Evolutionary conservation across 2,329 filamentous ascomycete species (phyloP).

Genomic region (Aspergillus quadricinctus): DNA sequence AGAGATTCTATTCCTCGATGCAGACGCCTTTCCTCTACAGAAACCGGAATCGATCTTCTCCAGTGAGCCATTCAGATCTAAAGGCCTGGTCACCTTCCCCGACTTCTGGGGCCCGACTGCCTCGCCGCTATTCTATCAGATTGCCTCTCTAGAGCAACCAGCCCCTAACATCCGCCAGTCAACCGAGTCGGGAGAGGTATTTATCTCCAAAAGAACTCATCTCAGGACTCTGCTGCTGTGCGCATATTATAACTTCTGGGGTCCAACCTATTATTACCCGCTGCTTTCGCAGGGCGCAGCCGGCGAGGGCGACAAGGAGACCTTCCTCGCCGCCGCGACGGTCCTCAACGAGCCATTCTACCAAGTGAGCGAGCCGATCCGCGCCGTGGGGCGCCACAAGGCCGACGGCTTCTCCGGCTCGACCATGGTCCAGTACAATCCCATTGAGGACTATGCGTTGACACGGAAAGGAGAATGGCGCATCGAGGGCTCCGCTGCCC

Average conservation of each 20-base stretch:
- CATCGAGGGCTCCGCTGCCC: conserved; percentile 26
- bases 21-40: conserved; percentile 51
- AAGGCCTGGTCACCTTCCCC: conserved; percentile 45
- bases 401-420: conserved; percentile 31
- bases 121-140: conserved; percentile 44
- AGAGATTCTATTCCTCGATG: conserved; percentile 56
- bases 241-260: conserved; percentile 54
- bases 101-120: conserved; percentile 42
- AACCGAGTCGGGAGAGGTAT: conserved; percentile 48
- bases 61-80: conserved; percentile 48
- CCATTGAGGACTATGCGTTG: conserved; percentile 29
- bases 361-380: conserved; percentile 37
- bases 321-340: background rate
- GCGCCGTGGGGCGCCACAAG: conserved; percentile 29
- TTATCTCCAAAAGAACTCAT: conserved; percentile 48
- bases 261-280: conserved; percentile 49
- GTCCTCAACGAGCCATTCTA: conserved; percentile 38
- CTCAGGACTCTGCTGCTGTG: conserved; percentile 46
- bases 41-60: conserved; percentile 47
- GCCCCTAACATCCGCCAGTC: conserved; percentile 32
- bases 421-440: conserved; percentile 39
- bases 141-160: conserved; percentile 32
- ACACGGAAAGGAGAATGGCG: conserved; percentile 24
- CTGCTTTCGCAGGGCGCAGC: conserved; percentile 29
- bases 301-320: conserved; percentile 38